Evolutionary conservation across 805 yeast genomes (phyloP).

Genomic region (Dipodascopsis tothii): DNA sequence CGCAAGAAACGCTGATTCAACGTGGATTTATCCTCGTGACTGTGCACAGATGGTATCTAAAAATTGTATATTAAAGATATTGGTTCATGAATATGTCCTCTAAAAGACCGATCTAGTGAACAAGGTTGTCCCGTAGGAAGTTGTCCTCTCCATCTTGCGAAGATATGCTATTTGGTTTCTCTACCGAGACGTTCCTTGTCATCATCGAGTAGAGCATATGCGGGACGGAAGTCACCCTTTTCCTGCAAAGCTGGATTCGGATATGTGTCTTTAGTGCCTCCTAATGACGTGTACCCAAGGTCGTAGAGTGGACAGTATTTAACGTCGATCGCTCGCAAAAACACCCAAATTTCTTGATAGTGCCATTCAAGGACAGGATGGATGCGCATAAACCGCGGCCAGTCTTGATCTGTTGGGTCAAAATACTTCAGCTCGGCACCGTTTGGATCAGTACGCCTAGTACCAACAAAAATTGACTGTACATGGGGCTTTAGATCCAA

Average conservation of each 20-base stretch:
- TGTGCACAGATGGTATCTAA: too few species aligned
- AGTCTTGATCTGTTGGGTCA: slow-evolving; percentile 75
- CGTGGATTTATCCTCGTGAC: too few species aligned
- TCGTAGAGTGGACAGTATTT: slow-evolving; percentile 74
- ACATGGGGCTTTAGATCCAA: slow-evolving; percentile 45
- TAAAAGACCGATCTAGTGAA: too few species aligned
- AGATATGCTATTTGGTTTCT: not conserved
- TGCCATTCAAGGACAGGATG: slow-evolving; percentile 90
- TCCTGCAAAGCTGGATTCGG: slow-evolving; percentile 56
- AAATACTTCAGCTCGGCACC: slow-evolving; percentile 52
- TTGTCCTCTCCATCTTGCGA: not conserved
- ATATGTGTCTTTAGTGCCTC: slow-evolving; percentile 64
- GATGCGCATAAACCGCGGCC: slow-evolving; percentile 81
- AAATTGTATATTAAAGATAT: too few species aligned
- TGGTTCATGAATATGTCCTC: too few species aligned
- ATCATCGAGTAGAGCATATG: slow-evolving; percentile 40
- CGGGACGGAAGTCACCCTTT: slow-evolving; percentile 48
- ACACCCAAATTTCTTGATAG: slow-evolving; percentile 78
- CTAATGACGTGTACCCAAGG: slow-evolving; percentile 80
- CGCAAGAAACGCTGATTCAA: too few species aligned
- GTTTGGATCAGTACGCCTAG: slow-evolving; percentile 80
- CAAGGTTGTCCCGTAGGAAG: too few species aligned
- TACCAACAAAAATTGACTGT: slow-evolving; percentile 80
- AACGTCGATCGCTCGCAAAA: slow-evolving; percentile 50
- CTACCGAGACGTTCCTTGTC: slow-evolving; percentile 51